Conservation (phyloP, 1,139 yeast genomes). For the Saccharomycopsis crataegensis region DNA sequence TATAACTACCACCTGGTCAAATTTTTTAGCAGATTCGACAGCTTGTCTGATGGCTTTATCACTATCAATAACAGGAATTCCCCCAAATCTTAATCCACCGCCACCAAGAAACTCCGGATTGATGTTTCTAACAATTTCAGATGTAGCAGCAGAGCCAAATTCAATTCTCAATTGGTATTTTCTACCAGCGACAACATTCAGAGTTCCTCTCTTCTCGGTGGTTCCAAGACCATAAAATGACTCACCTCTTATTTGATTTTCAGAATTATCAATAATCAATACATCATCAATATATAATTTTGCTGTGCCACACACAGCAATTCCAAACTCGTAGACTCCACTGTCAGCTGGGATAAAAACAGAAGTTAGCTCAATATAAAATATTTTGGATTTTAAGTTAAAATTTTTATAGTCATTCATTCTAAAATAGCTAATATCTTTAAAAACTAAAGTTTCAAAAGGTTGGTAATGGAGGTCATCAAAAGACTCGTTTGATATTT, state of each 20-base stretch:
- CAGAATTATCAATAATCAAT: conserved; percentile 22
- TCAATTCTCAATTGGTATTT: conserved; percentile 20
- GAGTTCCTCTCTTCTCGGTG: conserved; percentile 18
- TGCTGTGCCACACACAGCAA: conserved; percentile 23
- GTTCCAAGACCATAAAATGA: conserved; percentile 23
- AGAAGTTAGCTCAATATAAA: conserved; percentile 21
- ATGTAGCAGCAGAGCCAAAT: conserved; percentile 22
- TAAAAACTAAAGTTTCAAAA: neutral
- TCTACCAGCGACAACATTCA: conserved; percentile 19
- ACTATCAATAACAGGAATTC: conserved; percentile 21
- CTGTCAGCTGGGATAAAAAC: conserved; percentile 20
- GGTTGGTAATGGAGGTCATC: neutral
- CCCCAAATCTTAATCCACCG: conserved; percentile 22
- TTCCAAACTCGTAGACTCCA: conserved; percentile 23
- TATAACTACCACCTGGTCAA: conserved; percentile 30
- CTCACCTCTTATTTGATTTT: conserved; percentile 20
- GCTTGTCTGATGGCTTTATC: conserved; percentile 24
- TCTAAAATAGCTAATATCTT: neutral
- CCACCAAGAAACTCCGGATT: conserved; percentile 17
- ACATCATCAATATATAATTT: conserved; percentile 22
- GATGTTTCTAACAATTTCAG: conserved; percentile 1
- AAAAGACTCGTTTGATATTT: neutral
- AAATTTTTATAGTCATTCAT: conserved; percentile 31
- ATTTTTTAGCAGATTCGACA: conserved; percentile 26
- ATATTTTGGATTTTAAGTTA: conserved; percentile 42